A percentile compares a stretch with the other conserved stretches of the same genome.
Evolutionary conservation across 2,329 filamentous ascomycete species (phyloP).

Genomic region (Penicillium glabrum): DNA sequence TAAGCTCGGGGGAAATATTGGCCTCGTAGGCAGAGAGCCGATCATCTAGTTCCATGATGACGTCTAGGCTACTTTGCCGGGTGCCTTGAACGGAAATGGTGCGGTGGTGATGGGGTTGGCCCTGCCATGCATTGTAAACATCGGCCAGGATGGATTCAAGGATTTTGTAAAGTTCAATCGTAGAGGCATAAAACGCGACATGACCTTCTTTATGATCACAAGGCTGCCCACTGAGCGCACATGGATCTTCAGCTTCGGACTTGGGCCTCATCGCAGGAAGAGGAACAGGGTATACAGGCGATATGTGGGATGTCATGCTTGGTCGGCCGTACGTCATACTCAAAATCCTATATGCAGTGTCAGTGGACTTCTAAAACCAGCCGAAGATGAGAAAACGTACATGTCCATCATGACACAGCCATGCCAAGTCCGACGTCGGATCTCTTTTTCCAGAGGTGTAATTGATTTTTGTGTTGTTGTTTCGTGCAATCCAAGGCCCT

Average conservation of each 20-base stretch:
- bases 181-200: conserved; percentile 29
- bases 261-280: conserved; percentile 20
- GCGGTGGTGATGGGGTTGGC: conserved; percentile 12
- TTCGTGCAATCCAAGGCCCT: conserved; percentile 45
- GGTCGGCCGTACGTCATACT: conserved; percentile 42
- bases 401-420: conserved; percentile 42
- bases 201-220: conserved; percentile 15
- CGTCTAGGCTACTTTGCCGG: conserved; percentile 23
- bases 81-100: conserved; percentile 5
- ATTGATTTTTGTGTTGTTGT: conserved; percentile 11
- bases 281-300: conserved; percentile 15
- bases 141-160: conserved; percentile 35
- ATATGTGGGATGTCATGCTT: conserved; percentile 34
- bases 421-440: conserved; percentile 41
- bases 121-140: conserved; percentile 34
- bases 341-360: conserved; percentile 26
- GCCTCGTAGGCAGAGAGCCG: conserved; percentile 25
- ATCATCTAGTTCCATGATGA: conserved; percentile 29
- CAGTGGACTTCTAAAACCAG: not conserved
- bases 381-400: conserved; percentile 20
- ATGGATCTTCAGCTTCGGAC: conserved; percentile 16
- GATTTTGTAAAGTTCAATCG: conserved; percentile 30
- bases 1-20: conserved; percentile 23
- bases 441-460: conserved; percentile 36
- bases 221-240: conserved; percentile 8